Percentiles rank a stretch among this genome's conserved stretches.
phyloP scores from a whole-genome alignment of 352 stramenopile genomes.

The Pythium plurisporium region DNA sequence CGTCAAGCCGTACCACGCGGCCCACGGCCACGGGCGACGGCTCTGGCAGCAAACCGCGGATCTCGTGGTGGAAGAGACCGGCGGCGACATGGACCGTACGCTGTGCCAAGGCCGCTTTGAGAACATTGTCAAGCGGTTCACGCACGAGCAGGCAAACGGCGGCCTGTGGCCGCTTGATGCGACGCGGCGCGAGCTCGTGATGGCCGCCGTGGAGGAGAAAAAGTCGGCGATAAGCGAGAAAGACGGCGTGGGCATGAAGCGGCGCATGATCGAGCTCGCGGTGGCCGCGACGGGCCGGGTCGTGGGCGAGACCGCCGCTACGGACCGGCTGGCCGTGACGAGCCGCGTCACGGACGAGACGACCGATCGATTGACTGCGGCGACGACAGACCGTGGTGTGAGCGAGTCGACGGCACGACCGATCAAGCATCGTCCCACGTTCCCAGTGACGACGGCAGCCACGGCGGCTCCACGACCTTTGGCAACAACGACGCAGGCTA shows the following conservation, averaged over 20 bases:
- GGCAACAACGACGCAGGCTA: neutral
- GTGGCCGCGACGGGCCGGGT: neutral
- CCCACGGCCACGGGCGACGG: constrained; percentile 8
- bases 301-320: neutral
- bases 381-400: too few species aligned
- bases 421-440: too few species aligned
- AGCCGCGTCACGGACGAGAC: too few species aligned
- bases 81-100: constrained; percentile 7
- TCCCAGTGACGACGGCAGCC: neutral
- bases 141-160: constrained; percentile 3
- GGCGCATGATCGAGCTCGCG: neutral
- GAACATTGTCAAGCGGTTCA: constrained; percentile 19
- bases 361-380: too few species aligned
- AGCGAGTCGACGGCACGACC: too few species aligned
- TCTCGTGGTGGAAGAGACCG: neutral
- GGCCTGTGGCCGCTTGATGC: constrained; percentile 1
- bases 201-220: constrained; percentile 6
- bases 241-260: neutral
- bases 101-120: constrained; percentile 19
- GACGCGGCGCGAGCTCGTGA: neutral
- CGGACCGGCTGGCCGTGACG: neutral
- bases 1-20: constrained; percentile 10
- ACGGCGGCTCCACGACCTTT: neutral
- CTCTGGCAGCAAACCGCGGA: constrained; percentile 14
- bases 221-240: neutral